phyloP scores from a whole-genome alignment of 1,284 basidiomycete species.

The Volvariella surrecta region DNA sequence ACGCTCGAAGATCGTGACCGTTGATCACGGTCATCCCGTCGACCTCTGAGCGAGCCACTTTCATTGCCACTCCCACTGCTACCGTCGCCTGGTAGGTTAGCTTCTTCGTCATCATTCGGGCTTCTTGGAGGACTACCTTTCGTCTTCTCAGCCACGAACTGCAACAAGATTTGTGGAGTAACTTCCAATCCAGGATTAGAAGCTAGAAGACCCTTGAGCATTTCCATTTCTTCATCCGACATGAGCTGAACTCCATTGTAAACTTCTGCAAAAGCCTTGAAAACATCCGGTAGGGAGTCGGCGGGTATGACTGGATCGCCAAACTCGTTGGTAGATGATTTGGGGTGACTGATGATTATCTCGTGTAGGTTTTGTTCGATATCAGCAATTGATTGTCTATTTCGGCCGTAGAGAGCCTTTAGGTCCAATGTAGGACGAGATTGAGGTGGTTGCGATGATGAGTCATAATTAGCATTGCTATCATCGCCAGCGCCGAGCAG shows the following conservation, averaged over 20 bases:
- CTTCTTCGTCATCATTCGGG: slow-evolving; percentile 21
- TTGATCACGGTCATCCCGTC: slow-evolving; percentile 18
- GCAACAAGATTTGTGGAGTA: slow-evolving; percentile 55
- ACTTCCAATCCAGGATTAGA: slow-evolving; percentile 57
- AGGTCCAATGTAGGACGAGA: too few species aligned
- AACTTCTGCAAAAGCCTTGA: slow-evolving; percentile 48
- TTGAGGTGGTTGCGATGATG: too few species aligned
- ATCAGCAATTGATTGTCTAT: slow-evolving; percentile 57
- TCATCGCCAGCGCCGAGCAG: too few species aligned
- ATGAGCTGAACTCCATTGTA: slow-evolving; percentile 53
- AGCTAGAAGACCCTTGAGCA: slow-evolving; percentile 46
- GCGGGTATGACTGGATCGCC: slow-evolving; percentile 58
- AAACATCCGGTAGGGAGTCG: slow-evolving; percentile 56
- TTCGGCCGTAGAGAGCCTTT: slow-evolving; percentile 32
- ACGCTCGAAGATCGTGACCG: slow-evolving; percentile 14
- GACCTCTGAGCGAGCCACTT: slow-evolving; percentile 45
- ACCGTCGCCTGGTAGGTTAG: slow-evolving; percentile 16
- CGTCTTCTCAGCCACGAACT: slow-evolving; percentile 57
- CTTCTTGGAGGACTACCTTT: slow-evolving; percentile 33
- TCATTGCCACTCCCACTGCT: not conserved
- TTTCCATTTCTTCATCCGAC: slow-evolving; percentile 44
- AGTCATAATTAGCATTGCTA: too few species aligned
- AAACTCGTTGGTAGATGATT: slow-evolving; percentile 42
- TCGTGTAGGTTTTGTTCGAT: slow-evolving; percentile 58
- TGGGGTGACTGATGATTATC: slow-evolving; percentile 56